Base-by-base conservation (phyloP, 2,329 filamentous ascomycete genomes). In the Fusarium hainanense region DNA sequence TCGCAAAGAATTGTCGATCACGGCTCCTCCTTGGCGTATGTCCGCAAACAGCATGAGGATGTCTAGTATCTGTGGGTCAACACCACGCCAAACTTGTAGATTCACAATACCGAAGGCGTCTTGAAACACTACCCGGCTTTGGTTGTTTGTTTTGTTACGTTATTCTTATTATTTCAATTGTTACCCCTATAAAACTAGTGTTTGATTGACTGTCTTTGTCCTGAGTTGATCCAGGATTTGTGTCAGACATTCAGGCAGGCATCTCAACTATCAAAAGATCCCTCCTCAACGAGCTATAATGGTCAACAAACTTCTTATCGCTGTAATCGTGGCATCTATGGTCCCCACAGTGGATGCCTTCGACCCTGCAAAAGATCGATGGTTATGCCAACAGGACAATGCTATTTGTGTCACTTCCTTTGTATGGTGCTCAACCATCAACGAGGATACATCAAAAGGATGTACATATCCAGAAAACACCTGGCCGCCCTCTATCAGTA, bases 391-490 rank as follows among this genome's bases (percentile, higher is more conserved):
- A 27, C 56, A 71, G 27, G 43, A 57, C 42, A 28, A 61, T 43
- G 51, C 51, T 27, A 60, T 72, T 20, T 72, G 63, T n/a, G 7
- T 72, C 47, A 68, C 66, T 37, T 70, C 70, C 7, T 70, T 72
- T 43, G 54, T 57, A n/a, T 72, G 66, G 69, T 72, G 63, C 37
- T 61, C 70, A 13, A 58, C 57, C 28, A 66, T 49, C 14, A 58
- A 46, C 5, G 66, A 72, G 18, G 66, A 72, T 42, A 46, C 47
- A 10, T 46, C 55, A 4, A 58, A 55, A 42, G 63, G 58, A 3
- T 66, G 63, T 41, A 54, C 55, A 4, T 66, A 68, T 14, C 69
- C 66, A 1, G 28, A 62, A 7, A 54, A 58, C 4, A 62, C 57
- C 6, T 66, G 62, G 34, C 57, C 60, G 3, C 41, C 54, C 20